Percentiles rank a stretch among this genome's conserved stretches.
Evolutionary conservation across 2,329 filamentous ascomycete genomes (phyloP).

Genomic region (Colletotrichum spinosum): DNA sequence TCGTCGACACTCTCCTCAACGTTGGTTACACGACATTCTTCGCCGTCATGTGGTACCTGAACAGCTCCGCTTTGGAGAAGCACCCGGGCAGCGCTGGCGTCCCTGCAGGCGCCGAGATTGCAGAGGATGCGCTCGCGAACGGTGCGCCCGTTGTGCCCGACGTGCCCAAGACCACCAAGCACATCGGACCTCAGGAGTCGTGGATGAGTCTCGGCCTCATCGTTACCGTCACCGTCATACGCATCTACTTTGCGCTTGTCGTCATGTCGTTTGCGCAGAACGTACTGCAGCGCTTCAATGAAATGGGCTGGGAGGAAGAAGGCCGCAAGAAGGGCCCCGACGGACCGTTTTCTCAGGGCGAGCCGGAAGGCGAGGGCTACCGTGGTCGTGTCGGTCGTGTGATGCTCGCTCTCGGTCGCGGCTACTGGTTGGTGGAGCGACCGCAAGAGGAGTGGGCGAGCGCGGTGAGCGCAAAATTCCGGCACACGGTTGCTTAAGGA

Average conservation of each 20-base stretch:
- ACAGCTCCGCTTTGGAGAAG: conserved; percentile 57
- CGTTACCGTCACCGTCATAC: conserved; percentile 76
- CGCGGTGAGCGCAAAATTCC: conserved; percentile 60
- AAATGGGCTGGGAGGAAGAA: conserved; percentile 34
- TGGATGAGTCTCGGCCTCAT: conserved; percentile 84
- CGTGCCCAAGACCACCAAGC: conserved; percentile 36
- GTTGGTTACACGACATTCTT: conserved; percentile 85
- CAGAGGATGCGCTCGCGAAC: conserved; percentile 31
- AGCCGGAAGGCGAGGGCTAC: conserved; percentile 83
- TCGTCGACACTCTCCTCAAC: conserved; percentile 85
- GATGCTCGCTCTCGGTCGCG: conserved; percentile 79
- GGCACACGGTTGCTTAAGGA: conserved; percentile 25
- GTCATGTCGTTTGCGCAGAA: conserved; percentile 86
- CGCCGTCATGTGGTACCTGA: conserved; percentile 86
- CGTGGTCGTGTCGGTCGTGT: conserved; percentile 80
- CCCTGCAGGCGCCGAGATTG: conserved; percentile 28
- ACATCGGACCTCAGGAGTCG: conserved; percentile 64
- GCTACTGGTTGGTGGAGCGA: conserved; percentile 84
- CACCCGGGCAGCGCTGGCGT: conserved; percentile 38
- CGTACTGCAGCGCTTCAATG: conserved; percentile 66
- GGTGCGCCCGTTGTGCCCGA: conserved; percentile 37
- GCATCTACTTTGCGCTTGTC: conserved; percentile 86
- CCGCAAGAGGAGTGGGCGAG: conserved; percentile 77
- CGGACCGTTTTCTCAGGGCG: conserved; percentile 76
- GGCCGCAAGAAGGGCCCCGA: conserved; percentile 49